Evolutionary conservation across 2,329 filamentous ascomycete species (phyloP), one percentile per base, ranked within the genome.

Genomic region (Ascochyta fabae): DNA sequence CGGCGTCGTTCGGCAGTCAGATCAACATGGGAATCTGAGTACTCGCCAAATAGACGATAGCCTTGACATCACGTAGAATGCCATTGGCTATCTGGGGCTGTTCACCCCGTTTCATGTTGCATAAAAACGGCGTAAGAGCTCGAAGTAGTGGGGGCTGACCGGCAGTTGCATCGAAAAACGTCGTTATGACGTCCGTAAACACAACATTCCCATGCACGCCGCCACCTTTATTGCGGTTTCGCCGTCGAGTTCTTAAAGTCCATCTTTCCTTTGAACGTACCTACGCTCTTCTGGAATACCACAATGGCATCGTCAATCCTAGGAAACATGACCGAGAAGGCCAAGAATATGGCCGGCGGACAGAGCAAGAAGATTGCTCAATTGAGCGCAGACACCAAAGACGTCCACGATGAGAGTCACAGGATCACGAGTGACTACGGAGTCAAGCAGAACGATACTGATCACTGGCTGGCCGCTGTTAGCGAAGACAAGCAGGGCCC

Each of bases 371-470:
- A 92, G 80, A 68, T 84, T 24, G 79, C 81, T 15, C 86, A 92
- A 66, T 79, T 93, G 43, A 73, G 80, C 24, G 75, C 77, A 36
- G 78, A 87, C 58, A 88, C 79, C 3, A 83, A 85, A 50, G 81
- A 91, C 68, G 80, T 85, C 2, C 77, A 83, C 40, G 75, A 83
- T 53, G 62, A 68, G 45, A 81, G 85, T 34, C 79, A 82, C 29
- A 81, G 84, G 35, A 85, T 92, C 62, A 94, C 91, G 0, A 88
- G 88, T 44, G 91, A 96, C 68, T 91, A 83, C 76, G 92, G 92
- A 22, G 86, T 88, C 26, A 91, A 88, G 75, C 83, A 92, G 67
- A 78, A 80, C 38, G 88, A 88, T 66, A 88, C 88, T 1, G 92
- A 96, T 68, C 83, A 92, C 70, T 95, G 90, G 91, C 79, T 96